A percentile compares a stretch with the other conserved stretches of the same genome.
These are phyloP conservation scores for Paramyrothecium sp. DNA, from an alignment of 2,329 filamentous ascomycete species.

Conservation along the genomic window DNA sequence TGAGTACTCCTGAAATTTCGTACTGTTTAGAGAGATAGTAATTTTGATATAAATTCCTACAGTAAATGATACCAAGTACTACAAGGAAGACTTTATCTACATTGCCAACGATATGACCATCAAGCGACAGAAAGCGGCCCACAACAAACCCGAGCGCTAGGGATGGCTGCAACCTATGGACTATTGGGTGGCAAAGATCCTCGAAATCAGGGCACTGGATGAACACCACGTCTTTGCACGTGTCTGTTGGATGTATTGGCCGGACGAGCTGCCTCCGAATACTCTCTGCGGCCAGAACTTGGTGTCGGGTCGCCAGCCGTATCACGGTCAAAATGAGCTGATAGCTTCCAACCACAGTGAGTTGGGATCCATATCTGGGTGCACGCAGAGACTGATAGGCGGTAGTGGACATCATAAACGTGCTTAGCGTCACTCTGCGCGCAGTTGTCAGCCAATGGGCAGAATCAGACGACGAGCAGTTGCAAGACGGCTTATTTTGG, in stretches of 20 bases:
- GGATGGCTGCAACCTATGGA: too few species aligned
- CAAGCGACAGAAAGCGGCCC: conserved; percentile 47
- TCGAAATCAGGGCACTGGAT: conserved; percentile 73
- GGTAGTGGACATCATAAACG: conserved; percentile 73
- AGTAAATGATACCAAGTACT: conserved; percentile 59
- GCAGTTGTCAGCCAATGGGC: conserved; percentile 66
- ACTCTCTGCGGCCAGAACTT: conserved; percentile 49
- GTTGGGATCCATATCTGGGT: too few species aligned
- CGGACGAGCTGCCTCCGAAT: conserved; percentile 63
- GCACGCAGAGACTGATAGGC: too few species aligned
- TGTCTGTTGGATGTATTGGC: conserved; percentile 76
- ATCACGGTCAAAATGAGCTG: conserved; percentile 67
- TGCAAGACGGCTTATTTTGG: conserved; percentile 60
- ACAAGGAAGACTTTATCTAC: conserved; percentile 57
- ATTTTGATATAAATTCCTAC: too few species aligned
- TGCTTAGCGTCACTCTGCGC: conserved; percentile 63
- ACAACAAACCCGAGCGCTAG: conserved; percentile 26
- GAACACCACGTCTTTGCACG: conserved; percentile 74
- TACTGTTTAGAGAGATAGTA: too few species aligned
- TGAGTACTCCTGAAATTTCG: too few species aligned
- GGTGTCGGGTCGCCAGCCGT: conserved; percentile 56
- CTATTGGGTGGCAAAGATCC: conserved; percentile 73
- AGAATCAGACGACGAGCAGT: conserved; percentile 65
- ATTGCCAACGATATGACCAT: conserved; percentile 58
- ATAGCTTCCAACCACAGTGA: conserved; percentile 70